Evolutionary conservation across 73 alveolate species (phyloP).

Genomic region (Paramecium pentaurelia): DNA sequence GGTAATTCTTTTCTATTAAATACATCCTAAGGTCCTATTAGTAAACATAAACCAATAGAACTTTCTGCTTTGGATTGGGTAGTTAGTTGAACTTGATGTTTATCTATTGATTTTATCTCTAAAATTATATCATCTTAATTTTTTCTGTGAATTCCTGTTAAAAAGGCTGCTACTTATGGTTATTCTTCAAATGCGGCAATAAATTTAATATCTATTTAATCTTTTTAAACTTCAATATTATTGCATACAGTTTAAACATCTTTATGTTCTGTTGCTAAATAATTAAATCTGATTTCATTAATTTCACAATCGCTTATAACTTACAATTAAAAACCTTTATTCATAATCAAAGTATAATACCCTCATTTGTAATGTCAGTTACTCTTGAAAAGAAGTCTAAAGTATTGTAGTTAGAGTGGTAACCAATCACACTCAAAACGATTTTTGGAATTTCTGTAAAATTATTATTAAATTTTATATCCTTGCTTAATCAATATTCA

Average conservation of each 20-base stretch:
- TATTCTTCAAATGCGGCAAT: not conserved
- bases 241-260: not conserved
- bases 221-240: not conserved
- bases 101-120: not conserved
- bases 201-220: not conserved
- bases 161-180: not conserved
- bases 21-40: not conserved
- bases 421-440: not conserved
- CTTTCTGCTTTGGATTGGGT: slow-evolving; percentile 1
- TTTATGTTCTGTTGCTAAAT: not conserved
- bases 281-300: not conserved
- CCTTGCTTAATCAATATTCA: not conserved
- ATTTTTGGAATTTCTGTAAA: not conserved
- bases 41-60: not conserved
- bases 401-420: not conserved
- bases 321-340: not conserved
- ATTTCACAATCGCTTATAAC: not conserved
- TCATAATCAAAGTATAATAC: not conserved
- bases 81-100: not conserved
- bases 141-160: not conserved
- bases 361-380: not conserved
- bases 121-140: not conserved
- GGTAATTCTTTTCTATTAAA: not conserved
- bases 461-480: not conserved
- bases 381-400: slow-evolving; percentile 27